Conservation (phyloP, 2,329 filamentous ascomycete species). For the Nemania sp. region DNA sequence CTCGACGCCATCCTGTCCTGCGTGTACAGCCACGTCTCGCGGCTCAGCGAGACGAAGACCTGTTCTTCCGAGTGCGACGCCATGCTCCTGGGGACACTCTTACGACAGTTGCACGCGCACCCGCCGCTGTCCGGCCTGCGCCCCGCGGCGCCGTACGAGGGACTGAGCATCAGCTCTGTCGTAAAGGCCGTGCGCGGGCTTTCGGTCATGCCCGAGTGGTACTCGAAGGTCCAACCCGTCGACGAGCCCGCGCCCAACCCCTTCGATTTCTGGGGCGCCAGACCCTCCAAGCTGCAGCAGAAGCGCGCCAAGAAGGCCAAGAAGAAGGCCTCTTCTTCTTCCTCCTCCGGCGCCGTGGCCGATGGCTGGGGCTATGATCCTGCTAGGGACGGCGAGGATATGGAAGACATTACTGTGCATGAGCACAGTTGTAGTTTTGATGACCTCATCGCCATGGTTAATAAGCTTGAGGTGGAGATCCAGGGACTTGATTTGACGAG, state of each 20-base stretch:
- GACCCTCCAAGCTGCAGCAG: background rate
- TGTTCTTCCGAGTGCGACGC: conserved; percentile 17
- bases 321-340: background rate
- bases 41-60: conserved; percentile 4
- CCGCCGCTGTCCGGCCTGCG: conserved; percentile 8
- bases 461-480: conserved; percentile 12
- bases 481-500: conserved; percentile 11
- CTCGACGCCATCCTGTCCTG: conserved; percentile 12
- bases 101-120: conserved; percentile 11
- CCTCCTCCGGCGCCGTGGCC: too few relatives aligned
- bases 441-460: conserved; percentile 6
- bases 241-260: conserved; percentile 1
- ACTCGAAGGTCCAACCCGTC: background rate
- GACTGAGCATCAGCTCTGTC: conserved; percentile 3
- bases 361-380: too few relatives aligned
- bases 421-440: conserved; percentile 18
- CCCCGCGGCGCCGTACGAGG: conserved; percentile 11
- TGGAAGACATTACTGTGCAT: conserved; percentile 3
- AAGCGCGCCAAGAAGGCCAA: background rate
- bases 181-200: conserved; percentile 7
- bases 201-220: conserved; percentile 13
- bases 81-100: conserved; percentile 13
- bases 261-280: conserved; percentile 16
- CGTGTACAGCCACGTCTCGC: conserved; percentile 11
- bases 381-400: background rate